These are phyloP conservation scores for Sphaerostilbella broomeana DNA, from an alignment of 2,329 filamentous ascomycete species.

Conservation along the genomic window DNA sequence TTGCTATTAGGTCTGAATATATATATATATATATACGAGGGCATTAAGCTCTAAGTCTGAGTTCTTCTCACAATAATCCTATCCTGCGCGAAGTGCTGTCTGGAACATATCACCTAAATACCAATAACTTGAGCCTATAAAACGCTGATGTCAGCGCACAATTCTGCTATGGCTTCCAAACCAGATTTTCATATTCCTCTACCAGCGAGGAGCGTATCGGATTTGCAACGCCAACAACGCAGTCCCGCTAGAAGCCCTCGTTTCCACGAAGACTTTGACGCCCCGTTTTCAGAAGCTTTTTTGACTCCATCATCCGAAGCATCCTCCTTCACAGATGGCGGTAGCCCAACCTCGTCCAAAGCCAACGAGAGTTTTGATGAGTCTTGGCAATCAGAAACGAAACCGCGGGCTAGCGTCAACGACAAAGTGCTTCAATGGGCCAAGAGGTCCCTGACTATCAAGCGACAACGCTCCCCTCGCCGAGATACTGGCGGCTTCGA, in stretches of 20 bases:
- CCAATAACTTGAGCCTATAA: slow-evolving; percentile 2
- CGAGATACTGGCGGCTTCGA: slow-evolving; percentile 20
- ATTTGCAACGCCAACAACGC: slow-evolving; percentile 9
- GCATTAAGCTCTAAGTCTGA: no score
- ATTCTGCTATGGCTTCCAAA: slow-evolving; percentile 23
- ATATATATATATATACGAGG: no score
- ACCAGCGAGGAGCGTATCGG: slow-evolving; percentile 16
- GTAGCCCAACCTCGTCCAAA: slow-evolving; percentile 20
- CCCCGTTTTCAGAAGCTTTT: slow-evolving; percentile 31
- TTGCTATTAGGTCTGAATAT: no score
- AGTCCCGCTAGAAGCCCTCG: slow-evolving; percentile 25
- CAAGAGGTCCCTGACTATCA: slow-evolving; percentile 25
- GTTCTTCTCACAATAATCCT: no score
- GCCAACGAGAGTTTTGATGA: slow-evolving; percentile 15
- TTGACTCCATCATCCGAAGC: slow-evolving; percentile 27
- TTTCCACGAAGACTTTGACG: slow-evolving; percentile 34
- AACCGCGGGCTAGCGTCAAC: slow-evolving; percentile 26
- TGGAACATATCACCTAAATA: neutral
- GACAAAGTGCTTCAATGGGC: slow-evolving; percentile 30
- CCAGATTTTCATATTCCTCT: slow-evolving; percentile 24
- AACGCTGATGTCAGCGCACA: neutral
- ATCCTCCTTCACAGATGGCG: slow-evolving; percentile 22
- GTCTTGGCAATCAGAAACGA: slow-evolving; percentile 23
- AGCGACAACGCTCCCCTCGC: slow-evolving; percentile 19
- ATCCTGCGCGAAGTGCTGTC: no score